Evolutionary conservation across 495 filamentous ascomycete species (phyloP), one percentile per base, ranked within the genome.

Genomic region (Cladorrhinum samala): DNA sequence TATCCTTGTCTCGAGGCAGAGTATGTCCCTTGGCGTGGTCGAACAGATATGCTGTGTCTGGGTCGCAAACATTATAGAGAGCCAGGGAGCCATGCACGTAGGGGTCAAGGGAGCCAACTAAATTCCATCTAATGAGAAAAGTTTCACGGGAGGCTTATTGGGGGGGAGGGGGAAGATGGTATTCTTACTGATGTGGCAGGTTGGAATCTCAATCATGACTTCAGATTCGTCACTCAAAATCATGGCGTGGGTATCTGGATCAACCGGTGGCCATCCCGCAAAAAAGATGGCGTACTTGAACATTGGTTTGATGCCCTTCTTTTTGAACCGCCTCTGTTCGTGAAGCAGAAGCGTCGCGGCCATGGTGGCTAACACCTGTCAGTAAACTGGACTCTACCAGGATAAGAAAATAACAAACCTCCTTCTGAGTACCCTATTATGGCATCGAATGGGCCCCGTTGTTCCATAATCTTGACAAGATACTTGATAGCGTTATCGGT

Each of bases 401-500:
- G 27, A 6, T 11, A 33, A 33, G 11, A 33, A 33, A 5, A 33
- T 5, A 33, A 33, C 27, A 11, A 5, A 33, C 27, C 27, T 17
- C 83, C 83, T 53, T 85, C 82, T 0, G 81, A 84, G 50, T 82
- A 85, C 0, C 80, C 81, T 46, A 84, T 77, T 41, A 84, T 74
- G 43, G 65, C 72, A 38, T 77, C 72, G 39, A 77, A 79, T 0
- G 75, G 75, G 0, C 76, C 75, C 9, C 76, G 67, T 51, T 78
- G 71, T 9, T 77, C 66, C 68, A 79, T 74, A 46, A 77, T 69
- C 19, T 73, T 66, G 30, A 73, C 49, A 11, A 78, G 61, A 37
- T 68, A 72, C 44, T 74, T 68, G 23, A 77, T 63, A 0, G 73
- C 72, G 25, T 70, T 62, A 48, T 68, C 60, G 13, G 69, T 70